Conservation (phyloP, 306 rosid genomes). For the Medicago ruthenica region DNA sequence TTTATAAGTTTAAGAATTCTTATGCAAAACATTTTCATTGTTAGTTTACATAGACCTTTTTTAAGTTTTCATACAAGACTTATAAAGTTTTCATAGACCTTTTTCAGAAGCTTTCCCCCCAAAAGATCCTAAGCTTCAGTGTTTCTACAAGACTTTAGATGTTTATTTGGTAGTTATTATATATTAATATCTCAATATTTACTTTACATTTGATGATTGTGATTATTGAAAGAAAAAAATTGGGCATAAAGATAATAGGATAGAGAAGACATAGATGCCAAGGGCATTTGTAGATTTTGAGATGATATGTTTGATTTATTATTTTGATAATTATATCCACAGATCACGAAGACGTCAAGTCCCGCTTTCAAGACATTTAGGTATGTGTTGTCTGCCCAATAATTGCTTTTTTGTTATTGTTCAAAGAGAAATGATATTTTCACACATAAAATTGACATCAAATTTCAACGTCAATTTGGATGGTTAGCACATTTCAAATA, state of each 20-base stretch:
- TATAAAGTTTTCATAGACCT: too few relatives aligned
- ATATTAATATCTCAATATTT: not conserved
- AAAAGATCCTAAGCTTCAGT: not conserved
- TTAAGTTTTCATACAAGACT: too few relatives aligned
- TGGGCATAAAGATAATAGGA: not conserved
- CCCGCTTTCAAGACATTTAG: slow-evolving; percentile 88
- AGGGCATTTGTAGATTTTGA: not conserved
- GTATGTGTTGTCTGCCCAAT: slow-evolving; percentile 51
- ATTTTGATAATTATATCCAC: slow-evolving; percentile 39
- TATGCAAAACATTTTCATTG: slow-evolving; percentile 6
- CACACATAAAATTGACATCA: not conserved
- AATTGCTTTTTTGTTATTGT: not conserved
- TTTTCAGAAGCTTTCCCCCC: not conserved
- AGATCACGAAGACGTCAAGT: slow-evolving; percentile 79
- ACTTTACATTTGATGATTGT: not conserved
- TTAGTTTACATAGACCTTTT: too few relatives aligned
- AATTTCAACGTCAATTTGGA: not conserved
- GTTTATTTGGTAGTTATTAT: not conserved
- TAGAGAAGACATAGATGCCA: not conserved
- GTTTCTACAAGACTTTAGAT: not conserved
- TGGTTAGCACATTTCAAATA: not conserved
- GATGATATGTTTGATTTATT: slow-evolving; percentile 19
- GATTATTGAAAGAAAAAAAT: not conserved
- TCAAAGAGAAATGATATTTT: not conserved
- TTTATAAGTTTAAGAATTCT: not conserved